These are phyloP conservation scores for Solanum pinnatisectum DNA, from an alignment of 257 asterid species.

Conservation along the genomic window DNA sequence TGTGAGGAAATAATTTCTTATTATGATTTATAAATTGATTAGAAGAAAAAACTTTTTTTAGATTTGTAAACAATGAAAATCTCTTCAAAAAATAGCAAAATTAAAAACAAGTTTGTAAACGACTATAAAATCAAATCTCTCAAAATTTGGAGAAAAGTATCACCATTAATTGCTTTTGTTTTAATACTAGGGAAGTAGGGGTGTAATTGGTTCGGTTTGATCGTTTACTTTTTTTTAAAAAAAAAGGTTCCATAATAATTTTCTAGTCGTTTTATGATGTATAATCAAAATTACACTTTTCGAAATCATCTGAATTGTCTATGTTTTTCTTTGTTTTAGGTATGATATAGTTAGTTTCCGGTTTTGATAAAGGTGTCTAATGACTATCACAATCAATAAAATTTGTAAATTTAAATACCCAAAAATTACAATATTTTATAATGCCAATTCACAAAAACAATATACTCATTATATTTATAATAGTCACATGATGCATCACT, in stretches of 20 bases:
- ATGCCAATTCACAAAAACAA: not conserved
- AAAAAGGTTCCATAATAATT: no score
- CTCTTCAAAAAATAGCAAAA: not conserved
- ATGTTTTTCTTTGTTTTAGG: not conserved
- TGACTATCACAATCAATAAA: not conserved
- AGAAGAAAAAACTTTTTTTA: not conserved
- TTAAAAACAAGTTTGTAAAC: not conserved
- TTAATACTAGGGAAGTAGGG: not conserved
- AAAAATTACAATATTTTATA: no score
- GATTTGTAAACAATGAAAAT: not conserved
- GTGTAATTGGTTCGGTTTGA: not conserved
- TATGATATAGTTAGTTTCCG: not conserved
- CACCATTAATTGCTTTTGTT: not conserved
- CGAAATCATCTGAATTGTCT: no score
- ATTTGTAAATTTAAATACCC: not conserved
- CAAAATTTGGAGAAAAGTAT: not conserved
- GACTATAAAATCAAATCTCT: not conserved
- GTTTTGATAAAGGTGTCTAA: no score
- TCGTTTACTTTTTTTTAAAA: rapidly evolving
- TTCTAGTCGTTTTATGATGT: no score
- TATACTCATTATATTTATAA: not conserved
- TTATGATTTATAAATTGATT: not conserved
- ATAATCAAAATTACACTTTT: no score
- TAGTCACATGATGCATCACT: no score
- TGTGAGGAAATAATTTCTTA: not conserved